phyloP scores from a whole-genome alignment of 345 rosid species.

The Abelmoschus esculentus region DNA sequence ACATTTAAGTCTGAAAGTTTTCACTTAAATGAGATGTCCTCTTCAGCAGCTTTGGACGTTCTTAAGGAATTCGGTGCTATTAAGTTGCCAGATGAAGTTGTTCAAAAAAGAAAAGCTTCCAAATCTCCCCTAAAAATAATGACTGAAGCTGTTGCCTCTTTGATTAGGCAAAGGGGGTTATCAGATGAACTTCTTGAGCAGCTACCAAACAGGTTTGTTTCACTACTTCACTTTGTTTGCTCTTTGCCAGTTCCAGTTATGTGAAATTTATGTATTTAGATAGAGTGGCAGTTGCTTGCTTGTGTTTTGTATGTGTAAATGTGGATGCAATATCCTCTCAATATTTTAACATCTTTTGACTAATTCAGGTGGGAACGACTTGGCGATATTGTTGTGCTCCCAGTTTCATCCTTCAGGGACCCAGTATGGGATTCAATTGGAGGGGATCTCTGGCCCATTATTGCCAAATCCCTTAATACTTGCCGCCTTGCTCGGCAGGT shows the following conservation, averaged over 20 bases:
- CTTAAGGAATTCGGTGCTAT: constrained; percentile 56
- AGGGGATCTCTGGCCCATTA: constrained; percentile 62
- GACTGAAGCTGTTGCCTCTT: constrained; percentile 47
- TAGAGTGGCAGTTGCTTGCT: background rate
- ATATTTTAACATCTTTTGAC: constrained; percentile 16
- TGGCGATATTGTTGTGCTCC: constrained; percentile 84
- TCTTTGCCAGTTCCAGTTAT: background rate
- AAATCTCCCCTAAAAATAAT: constrained; percentile 54
- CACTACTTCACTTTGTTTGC: constrained; percentile 10
- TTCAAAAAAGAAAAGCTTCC: constrained; percentile 42
- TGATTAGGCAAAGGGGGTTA: constrained; percentile 47
- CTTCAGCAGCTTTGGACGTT: constrained; percentile 45
- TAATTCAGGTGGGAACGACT: constrained; percentile 77
- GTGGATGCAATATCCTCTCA: background rate
- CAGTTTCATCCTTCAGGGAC: constrained; percentile 68
- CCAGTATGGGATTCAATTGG: constrained; percentile 60
- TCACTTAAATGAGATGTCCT: constrained; percentile 37
- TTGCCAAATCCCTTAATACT: constrained; percentile 57
- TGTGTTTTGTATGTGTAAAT: background rate
- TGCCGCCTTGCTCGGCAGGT: constrained; percentile 79
- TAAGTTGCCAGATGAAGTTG: constrained; percentile 38
- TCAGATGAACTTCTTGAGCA: constrained; percentile 47
- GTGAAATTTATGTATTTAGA: background rate
- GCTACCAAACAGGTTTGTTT: constrained; percentile 60
- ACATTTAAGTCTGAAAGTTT: constrained; percentile 20